Percentiles rank a stretch among this genome's conserved stretches.
Evolutionary conservation across 306 rosid species (phyloP).

Genomic region (Rosa chinensis): DNA sequence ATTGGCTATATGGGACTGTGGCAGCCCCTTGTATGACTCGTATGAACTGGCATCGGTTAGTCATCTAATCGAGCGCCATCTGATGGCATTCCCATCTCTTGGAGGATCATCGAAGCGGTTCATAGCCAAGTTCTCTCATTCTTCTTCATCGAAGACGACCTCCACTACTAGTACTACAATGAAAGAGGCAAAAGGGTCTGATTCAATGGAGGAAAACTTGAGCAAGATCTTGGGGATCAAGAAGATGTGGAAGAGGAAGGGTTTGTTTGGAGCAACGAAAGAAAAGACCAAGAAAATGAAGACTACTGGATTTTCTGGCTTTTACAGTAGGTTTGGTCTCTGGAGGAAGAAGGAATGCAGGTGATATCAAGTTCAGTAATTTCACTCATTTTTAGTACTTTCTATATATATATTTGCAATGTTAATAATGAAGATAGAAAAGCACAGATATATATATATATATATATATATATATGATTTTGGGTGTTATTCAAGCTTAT

Average conservation of each 20-base stretch:
- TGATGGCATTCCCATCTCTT: constrained; percentile 49
- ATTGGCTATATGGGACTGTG: constrained; percentile 76
- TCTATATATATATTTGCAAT: not conserved
- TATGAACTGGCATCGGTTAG: constrained; percentile 57
- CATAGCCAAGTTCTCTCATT: constrained; percentile 23
- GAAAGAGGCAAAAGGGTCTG: constrained; percentile 22
- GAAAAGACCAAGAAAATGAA: constrained; percentile 34
- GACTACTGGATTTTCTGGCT: constrained; percentile 23
- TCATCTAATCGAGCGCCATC: constrained; percentile 68
- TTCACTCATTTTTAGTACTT: not conserved
- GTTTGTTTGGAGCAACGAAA: constrained; percentile 21
- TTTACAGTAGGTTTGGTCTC: constrained; percentile 32
- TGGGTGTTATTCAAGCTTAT: not conserved
- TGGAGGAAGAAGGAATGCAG: constrained; percentile 36
- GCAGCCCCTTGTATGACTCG: constrained; percentile 81
- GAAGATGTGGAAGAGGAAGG: constrained; percentile 39
- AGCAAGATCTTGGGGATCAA: constrained; percentile 30
- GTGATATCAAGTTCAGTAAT: not conserved
- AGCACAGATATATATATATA: not conserved
- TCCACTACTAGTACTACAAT: not conserved
- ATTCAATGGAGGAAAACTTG: constrained; percentile 28
- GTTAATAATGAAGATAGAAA: not conserved
- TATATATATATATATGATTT: not conserved
- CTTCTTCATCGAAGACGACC: constrained; percentile 7
- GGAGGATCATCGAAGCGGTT: constrained; percentile 52